Evolutionary conservation across 2,329 filamentous ascomycete genomes (phyloP), one percentile per base, ranked within the genome.

Genomic region (Cladosporium sp.): DNA sequence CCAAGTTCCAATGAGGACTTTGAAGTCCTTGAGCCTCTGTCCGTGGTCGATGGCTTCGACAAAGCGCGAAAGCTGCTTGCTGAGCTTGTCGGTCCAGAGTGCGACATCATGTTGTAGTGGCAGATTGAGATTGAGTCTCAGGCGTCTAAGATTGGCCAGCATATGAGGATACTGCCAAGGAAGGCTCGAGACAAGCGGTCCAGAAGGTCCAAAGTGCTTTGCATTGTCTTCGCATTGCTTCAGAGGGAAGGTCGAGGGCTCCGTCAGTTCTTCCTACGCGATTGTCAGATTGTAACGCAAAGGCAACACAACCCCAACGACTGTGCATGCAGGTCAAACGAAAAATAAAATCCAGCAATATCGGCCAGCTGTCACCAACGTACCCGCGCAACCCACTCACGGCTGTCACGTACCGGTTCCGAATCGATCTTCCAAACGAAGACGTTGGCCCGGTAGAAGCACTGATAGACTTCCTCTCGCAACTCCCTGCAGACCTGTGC

Each of bases 341-440:
- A 8, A 36, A 25, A 57, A 25, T 7, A 13, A 18, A 36, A 57
- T 18, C 14, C 32, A 57, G 5, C n/a, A 23, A 39, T 23, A 16
- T 26, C 21, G 30, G 21, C 54, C n/a, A 57, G 21, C 34, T 25
- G 34, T 36, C 14, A 16, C 36, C 36, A 26, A 58, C 56, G 26
- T 58, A 58, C 56, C 56, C 23, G 16, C 14, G 56, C 36, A 26
- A 36, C 56, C 56, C 34, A 39, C 11, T 18, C 21, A 57, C 61
- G 46, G 28, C 21, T 23, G 28, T 21, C 25, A 53, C 59, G 34
- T 34, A 63, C 60, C 60, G 30, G 49, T 39, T 68, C 67, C 11
- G 67, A 51, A 25, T 72, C 70, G 13, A 72, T 65, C 30, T 67
- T 62, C 70, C 70, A 72, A 11, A 70, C 65, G 53, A 70, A 72